These are phyloP conservation scores for Blastomyces gilchristii DNA, from an alignment of 2,329 filamentous ascomycete genomes.

Conservation along the genomic window DNA sequence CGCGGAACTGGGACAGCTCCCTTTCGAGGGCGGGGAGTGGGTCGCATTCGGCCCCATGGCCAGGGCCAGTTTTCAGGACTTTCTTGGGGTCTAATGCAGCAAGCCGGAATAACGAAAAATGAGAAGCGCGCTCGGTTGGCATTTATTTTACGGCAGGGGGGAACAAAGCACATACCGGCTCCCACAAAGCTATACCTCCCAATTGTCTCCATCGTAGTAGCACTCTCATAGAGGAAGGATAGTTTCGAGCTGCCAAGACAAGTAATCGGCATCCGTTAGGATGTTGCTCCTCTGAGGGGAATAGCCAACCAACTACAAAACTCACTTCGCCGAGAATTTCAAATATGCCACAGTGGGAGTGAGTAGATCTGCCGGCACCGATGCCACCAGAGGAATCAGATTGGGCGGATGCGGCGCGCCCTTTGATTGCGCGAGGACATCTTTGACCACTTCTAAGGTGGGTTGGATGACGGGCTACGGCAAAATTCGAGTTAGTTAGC, in stretches of 20 bases:
- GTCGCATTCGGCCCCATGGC: constrained; percentile 73
- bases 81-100: constrained; percentile 50
- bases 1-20: constrained; percentile 67
- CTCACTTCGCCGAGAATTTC: constrained; percentile 68
- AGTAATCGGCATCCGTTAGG: background rate
- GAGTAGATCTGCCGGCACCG: constrained; percentile 82
- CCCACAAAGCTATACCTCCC: constrained; percentile 94
- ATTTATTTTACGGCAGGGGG: background rate
- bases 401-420: constrained; percentile 54
- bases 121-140: background rate
- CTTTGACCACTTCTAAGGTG: constrained; percentile 49
- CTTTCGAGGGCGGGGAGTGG: constrained; percentile 72
- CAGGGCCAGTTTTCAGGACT: constrained; percentile 75
- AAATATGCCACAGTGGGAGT: constrained; percentile 93
- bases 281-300: background rate
- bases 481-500: background rate
- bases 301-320: constrained; percentile 16
- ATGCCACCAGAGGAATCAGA: constrained; percentile 69
- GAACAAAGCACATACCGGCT: constrained; percentile 44
- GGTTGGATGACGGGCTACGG: constrained; percentile 46
- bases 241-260: constrained; percentile 49
- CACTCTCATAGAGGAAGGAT: constrained; percentile 93
- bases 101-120: background rate
- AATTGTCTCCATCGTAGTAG: constrained; percentile 80
- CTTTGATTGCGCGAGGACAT: constrained; percentile 45